Evolutionary conservation across 2,329 filamentous ascomycete genomes (phyloP).

Genomic region (Raffaelea ambrosiae): DNA sequence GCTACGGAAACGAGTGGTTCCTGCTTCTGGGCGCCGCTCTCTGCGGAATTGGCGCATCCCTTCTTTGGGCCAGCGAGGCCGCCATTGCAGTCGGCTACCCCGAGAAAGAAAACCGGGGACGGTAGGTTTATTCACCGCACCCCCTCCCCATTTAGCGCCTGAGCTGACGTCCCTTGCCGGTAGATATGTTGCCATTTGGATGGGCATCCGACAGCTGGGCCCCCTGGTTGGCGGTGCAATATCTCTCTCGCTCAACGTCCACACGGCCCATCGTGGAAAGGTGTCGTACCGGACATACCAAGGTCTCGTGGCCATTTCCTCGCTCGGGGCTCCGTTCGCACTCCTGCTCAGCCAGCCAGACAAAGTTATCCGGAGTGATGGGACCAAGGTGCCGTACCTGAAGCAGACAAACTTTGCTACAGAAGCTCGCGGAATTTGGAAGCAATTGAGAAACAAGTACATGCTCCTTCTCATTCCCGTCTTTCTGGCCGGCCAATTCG

Average conservation of each 20-base stretch:
- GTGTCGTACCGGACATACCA: slow-evolving; percentile 1
- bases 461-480: slow-evolving; percentile 50
- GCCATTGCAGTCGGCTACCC: slow-evolving; percentile 2
- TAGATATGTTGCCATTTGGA: slow-evolving; percentile 1
- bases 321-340: neutral
- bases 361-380: neutral
- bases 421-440: neutral
- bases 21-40: slow-evolving; percentile 1
- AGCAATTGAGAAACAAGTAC: neutral
- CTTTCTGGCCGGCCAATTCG: slow-evolving; percentile 7
- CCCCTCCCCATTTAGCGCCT: neutral
- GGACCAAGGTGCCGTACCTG: slow-evolving; percentile 1
- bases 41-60: slow-evolving; percentile 1
- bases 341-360: neutral
- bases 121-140: neutral
- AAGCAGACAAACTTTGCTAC: neutral
- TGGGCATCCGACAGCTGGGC: slow-evolving; percentile 1
- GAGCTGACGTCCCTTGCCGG: no score
- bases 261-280: neutral
- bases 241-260: slow-evolving; percentile 1
- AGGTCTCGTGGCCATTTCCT: neutral
- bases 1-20: neutral
- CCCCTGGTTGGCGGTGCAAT: slow-evolving; percentile 2
- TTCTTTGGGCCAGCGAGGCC: slow-evolving; percentile 3
- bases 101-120: neutral